phyloP scores from a whole-genome alignment of 2,329 filamentous ascomycete genomes.

The Dactylonectria macrodidyma region DNA sequence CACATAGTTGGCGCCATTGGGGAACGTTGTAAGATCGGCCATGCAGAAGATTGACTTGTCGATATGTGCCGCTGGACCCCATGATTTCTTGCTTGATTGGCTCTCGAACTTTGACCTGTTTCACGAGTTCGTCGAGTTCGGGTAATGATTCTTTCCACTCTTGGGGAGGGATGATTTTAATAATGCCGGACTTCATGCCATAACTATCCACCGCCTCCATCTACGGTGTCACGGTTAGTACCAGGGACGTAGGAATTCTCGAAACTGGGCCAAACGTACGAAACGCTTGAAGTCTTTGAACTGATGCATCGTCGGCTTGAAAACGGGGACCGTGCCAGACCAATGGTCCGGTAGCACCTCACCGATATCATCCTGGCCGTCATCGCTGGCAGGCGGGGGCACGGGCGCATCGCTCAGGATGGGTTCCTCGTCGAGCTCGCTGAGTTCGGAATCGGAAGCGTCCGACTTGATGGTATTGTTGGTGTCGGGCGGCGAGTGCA shows the following conservation, averaged over 20 bases:
- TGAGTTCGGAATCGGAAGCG: constrained; percentile 75
- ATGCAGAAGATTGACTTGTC: constrained; percentile 97
- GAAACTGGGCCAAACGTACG: constrained; percentile 65
- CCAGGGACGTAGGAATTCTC: neutral
- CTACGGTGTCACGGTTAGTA: constrained; percentile 57
- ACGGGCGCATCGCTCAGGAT: constrained; percentile 54
- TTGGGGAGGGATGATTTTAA: constrained; percentile 93
- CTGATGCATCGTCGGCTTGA: constrained; percentile 95
- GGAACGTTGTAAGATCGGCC: constrained; percentile 96
- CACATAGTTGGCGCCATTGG: constrained; percentile 94
- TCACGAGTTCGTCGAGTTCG: constrained; percentile 86
- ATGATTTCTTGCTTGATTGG: constrained; percentile 99
- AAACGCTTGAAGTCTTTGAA: constrained; percentile 95
- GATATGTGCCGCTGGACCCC: constrained; percentile 94
- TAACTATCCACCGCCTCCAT: constrained; percentile 90
- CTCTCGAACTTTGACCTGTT: constrained; percentile 93
- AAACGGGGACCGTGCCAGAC: constrained; percentile 92
- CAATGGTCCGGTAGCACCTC: constrained; percentile 90
- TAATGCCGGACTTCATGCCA: constrained; percentile 97
- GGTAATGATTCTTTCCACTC: constrained; percentile 93
- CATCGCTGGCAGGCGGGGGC: constrained; percentile 40
- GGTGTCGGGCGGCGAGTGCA: constrained; percentile 76
- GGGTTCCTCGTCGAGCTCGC: constrained; percentile 73
- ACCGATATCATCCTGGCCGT: constrained; percentile 73
- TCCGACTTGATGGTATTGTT: constrained; percentile 73